Conservation (phyloP, 1,139 yeast genomes). For the Zygoascus hellenicus region DNA sequence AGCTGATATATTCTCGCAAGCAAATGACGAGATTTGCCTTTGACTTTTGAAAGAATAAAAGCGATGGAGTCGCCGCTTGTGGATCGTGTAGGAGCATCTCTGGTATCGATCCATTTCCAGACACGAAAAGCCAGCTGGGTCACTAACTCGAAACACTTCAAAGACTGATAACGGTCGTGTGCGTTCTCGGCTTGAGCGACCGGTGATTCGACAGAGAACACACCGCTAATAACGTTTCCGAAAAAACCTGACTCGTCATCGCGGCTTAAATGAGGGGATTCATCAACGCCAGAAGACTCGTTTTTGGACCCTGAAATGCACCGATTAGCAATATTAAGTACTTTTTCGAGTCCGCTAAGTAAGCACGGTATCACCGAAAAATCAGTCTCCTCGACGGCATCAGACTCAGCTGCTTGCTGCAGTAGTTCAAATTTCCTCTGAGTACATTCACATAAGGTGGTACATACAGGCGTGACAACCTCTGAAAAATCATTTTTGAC, state of each 20-base stretch:
- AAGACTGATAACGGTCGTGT: conserved; percentile 45
- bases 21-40: conserved; percentile 63
- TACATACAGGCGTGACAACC: conserved; percentile 4
- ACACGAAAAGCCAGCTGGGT: conserved; percentile 50
- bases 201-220: conserved; percentile 74
- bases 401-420: not conserved
- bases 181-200: conserved; percentile 49
- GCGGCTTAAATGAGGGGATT: not conserved
- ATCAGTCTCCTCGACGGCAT: not conserved
- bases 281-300: not conserved
- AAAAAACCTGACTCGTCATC: conserved; percentile 41
- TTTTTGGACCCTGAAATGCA: conserved; percentile 25
- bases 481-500: conserved; percentile 1
- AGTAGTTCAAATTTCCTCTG: not conserved
- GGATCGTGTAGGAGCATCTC: conserved; percentile 11
- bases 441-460: conserved; percentile 4
- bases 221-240: conserved; percentile 79
- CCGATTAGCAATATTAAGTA: conserved; percentile 53
- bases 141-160: conserved; percentile 60
- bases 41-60: conserved; percentile 61
- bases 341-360: conserved; percentile 61
- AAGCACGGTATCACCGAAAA: conserved; percentile 5
- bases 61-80: conserved; percentile 41
- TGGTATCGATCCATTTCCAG: conserved; percentile 71
- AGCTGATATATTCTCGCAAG: conserved; percentile 62